Evolutionary conservation across 2,329 filamentous ascomycete genomes (phyloP).

Genomic region (Aspergillus chevalieri): DNA sequence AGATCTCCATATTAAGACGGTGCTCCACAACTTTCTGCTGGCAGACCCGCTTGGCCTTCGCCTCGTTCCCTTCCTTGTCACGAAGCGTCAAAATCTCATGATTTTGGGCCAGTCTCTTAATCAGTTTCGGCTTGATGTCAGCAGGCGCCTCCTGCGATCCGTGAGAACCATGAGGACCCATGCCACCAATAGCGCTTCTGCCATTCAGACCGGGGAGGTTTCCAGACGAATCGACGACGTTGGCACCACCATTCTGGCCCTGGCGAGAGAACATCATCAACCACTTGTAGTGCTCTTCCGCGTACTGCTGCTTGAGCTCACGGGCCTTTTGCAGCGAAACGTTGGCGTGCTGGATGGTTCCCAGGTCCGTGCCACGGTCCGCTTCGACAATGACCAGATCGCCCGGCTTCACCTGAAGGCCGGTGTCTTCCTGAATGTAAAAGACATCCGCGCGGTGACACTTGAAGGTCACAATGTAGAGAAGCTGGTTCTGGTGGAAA

Average conservation of each 20-base stretch:
- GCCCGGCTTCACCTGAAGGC: constrained; percentile 79
- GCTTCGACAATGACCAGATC: constrained; percentile 97
- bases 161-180: constrained; percentile 69
- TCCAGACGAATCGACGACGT: constrained; percentile 42
- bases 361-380: constrained; percentile 90
- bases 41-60: constrained; percentile 92
- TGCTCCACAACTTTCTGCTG: constrained; percentile 96
- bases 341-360: constrained; percentile 82
- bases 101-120: constrained; percentile 85
- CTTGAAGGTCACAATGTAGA: constrained; percentile 91
- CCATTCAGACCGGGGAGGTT: constrained; percentile 59
- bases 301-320: constrained; percentile 82
- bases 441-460: constrained; percentile 93
- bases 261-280: constrained; percentile 96
- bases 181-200: constrained; percentile 67
- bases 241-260: constrained; percentile 44
- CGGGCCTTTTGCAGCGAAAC: constrained; percentile 84
- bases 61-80: constrained; percentile 96
- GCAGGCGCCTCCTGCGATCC: constrained; percentile 65
- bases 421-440: constrained; percentile 93
- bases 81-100: constrained; percentile 84
- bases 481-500: constrained; percentile 36
- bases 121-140: constrained; percentile 91
- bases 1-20: constrained; percentile 93
- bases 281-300: constrained; percentile 95